Evolutionary conservation across 305 asterid species (phyloP).

Genomic region (Lippia alba): DNA sequence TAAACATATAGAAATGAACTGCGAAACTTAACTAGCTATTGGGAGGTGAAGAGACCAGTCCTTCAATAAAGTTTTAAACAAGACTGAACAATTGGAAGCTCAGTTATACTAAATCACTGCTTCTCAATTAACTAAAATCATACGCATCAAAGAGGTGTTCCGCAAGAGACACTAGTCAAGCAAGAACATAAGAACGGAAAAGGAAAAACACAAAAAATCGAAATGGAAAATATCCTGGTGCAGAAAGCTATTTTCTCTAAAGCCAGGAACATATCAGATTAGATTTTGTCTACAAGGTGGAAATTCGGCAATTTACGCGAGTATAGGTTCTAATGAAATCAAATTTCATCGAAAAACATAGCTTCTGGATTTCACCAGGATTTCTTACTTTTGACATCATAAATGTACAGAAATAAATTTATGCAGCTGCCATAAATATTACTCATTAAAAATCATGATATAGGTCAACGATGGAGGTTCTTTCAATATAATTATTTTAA

Average conservation of each 20-base stretch:
- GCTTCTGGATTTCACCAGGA: conserved; percentile 25
- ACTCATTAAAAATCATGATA: conserved; percentile 19
- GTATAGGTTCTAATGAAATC: conserved; percentile 4
- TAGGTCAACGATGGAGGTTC: conserved; percentile 21
- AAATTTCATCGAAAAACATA: neutral
- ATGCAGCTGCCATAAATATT: conserved; percentile 20
- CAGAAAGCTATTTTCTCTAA: neutral
- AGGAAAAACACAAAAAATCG: conserved; percentile 4
- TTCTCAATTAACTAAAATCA: conserved; percentile 2
- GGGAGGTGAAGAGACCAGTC: conserved; percentile 1
- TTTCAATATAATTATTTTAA: conserved; percentile 23
- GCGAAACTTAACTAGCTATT: conserved; percentile 17
- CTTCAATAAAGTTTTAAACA: conserved; percentile 5
- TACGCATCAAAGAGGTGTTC: conserved; percentile 19
- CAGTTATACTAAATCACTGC: conserved; percentile 14
- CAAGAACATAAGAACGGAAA: conserved; percentile 7
- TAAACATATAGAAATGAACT: conserved; percentile 16
- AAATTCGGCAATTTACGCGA: conserved; percentile 5
- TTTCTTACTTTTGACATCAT: conserved; percentile 1
- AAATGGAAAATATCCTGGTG: neutral
- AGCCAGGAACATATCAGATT: conserved; percentile 17
- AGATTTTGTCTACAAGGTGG: conserved; percentile 22
- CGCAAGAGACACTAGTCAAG: neutral
- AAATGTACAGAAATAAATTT: conserved; percentile 19
- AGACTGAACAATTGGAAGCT: conserved; percentile 26